Evolutionary conservation across 768 basidiomycete genomes (phyloP), one percentile per base, ranked within the genome.

Genomic region (Myochromella boudieri): DNA sequence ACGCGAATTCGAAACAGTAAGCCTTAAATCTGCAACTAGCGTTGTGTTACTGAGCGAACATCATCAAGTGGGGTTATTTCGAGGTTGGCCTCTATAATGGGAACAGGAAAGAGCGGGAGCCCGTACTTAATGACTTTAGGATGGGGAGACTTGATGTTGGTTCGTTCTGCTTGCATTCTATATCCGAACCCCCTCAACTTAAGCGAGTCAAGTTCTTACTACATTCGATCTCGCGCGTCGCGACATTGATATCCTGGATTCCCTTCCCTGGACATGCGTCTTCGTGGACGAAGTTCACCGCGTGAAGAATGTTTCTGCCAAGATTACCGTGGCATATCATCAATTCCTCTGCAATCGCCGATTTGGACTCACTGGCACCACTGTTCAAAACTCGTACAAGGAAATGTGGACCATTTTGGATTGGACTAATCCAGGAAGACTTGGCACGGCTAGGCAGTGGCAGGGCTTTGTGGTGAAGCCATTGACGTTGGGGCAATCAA

Each of bases 341-440:
- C 79, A 74, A 41, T 90, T 97, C 57, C 37, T 63, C 0, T 92
- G 89, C 59, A 54, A 52, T 22, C 64, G 70, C 12, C 84, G 95
- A 2, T 92, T 95, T 56, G 95, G 92, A 0, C 71, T 98, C 36
- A 97, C 94, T 0, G 93, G 90, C 15, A 84, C 87, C 12, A 72
- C 78, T 22, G 74, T 76, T 27, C 95, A 98, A 60, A 99, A 97
- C 56, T 80, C 83, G 1, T 94, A 95, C 60, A 77, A 80, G 33
- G 95, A 98, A 62, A 71, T 97, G 55, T 95, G 92, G 88, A 89
- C 91, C 1, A 83, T 99, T 26, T 68, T 97, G 25, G 83, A 95
- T 60, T 97, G 92, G 88, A 86, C 87, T n/a, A 87, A 85, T 50
- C 92, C 93, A 0, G 89, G 85, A 0, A 69, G 71, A 20, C 64